Conservation (phyloP, 2,329 filamentous ascomycete species). For the Trichoderma sp. region DNA sequence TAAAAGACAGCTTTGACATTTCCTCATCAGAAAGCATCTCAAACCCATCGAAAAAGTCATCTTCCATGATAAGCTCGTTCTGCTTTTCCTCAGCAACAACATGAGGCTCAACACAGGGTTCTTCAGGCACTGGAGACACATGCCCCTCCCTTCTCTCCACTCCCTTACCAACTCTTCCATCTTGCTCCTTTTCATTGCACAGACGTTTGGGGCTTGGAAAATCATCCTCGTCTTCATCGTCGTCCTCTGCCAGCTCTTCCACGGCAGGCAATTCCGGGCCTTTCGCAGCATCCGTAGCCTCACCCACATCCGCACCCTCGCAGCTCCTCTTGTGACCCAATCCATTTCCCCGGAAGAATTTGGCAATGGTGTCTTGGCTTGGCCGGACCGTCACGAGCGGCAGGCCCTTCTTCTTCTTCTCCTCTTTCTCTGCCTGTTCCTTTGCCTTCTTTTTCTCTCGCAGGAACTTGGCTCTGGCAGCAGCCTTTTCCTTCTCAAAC, state of each 20-base stretch:
- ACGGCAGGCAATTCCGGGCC: not conserved
- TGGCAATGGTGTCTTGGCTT: slow-evolving; percentile 59
- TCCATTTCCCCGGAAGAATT: slow-evolving; percentile 49
- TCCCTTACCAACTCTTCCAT: not conserved
- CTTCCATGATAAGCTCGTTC: not conserved
- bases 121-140: not conserved
- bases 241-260: slow-evolving; percentile 30
- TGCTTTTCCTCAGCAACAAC: not conserved
- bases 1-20: not conserved
- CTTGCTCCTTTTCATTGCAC: slow-evolving; percentile 1
- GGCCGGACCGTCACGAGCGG: slow-evolving; percentile 57
- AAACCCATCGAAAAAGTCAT: slow-evolving; percentile 1
- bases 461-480: slow-evolving; percentile 50
- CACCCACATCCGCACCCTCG: slow-evolving; percentile 25
- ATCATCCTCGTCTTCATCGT: slow-evolving; percentile 14
- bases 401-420: slow-evolving; percentile 53
- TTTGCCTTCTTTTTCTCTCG: slow-evolving; percentile 60
- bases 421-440: slow-evolving; percentile 51
- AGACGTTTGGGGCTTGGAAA: slow-evolving; percentile 7
- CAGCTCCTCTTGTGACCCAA: slow-evolving; percentile 36
- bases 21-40: slow-evolving; percentile 7
- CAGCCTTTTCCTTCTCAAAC: slow-evolving; percentile 51
- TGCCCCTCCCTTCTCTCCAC: not conserved
- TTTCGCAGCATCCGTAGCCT: not conserved
- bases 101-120: not conserved